Conservation (phyloP, 2,329 filamentous ascomycete species). For the Endoconidiophora laricicola region DNA sequence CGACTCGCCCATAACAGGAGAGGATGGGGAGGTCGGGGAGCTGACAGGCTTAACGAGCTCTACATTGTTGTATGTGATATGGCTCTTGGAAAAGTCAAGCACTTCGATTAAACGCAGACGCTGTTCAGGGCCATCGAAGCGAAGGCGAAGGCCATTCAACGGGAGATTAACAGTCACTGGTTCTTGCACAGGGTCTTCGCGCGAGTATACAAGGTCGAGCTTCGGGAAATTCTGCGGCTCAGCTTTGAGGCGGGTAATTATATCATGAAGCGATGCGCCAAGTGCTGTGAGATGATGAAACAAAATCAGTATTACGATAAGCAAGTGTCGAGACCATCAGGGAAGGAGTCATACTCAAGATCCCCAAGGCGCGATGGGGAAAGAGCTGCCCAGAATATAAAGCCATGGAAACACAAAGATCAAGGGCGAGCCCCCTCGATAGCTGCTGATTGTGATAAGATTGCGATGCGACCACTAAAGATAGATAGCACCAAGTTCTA, state of each 20-base stretch:
- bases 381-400: slow-evolving; percentile 32
- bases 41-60: slow-evolving; percentile 52
- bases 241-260: slow-evolving; percentile 73
- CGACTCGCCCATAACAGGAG: slow-evolving; percentile 21
- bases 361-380: slow-evolving; percentile 50
- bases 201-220: slow-evolving; percentile 68
- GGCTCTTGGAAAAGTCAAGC: slow-evolving; percentile 71
- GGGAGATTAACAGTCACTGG: slow-evolving; percentile 64
- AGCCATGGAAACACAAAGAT: background rate
- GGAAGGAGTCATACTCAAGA: slow-evolving; percentile 26
- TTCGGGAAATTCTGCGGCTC: slow-evolving; percentile 69
- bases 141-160: slow-evolving; percentile 71
- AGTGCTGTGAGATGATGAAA: slow-evolving; percentile 39
- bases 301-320: background rate
- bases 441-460: background rate
- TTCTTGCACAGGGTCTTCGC: slow-evolving; percentile 53
- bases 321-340: background rate
- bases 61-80: slow-evolving; percentile 62
- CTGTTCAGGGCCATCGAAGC: slow-evolving; percentile 89
- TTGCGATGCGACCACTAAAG: background rate
- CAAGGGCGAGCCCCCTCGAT: background rate
- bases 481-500: background rate
- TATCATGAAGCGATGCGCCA: slow-evolving; percentile 79
- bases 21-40: slow-evolving; percentile 19
- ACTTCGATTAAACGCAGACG: slow-evolving; percentile 82